These are phyloP conservation scores for Mucor irregularis DNA, from an alignment of 371 early-diverging fungal species.

Conservation along the genomic window DNA sequence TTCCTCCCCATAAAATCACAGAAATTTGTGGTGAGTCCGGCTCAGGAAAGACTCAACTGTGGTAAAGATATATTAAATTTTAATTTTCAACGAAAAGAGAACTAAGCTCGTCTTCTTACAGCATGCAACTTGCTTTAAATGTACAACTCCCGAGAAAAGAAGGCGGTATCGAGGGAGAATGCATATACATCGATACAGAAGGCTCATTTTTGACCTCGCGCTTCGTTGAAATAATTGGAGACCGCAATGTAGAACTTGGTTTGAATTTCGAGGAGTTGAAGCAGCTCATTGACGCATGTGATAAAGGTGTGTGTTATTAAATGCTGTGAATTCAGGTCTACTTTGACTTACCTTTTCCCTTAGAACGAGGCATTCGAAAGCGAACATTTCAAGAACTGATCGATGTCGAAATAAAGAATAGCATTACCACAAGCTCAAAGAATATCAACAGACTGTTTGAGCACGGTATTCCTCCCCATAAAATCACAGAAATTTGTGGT, in stretches of 20 bases:
- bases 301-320: too few relatives aligned
- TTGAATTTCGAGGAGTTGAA: background rate
- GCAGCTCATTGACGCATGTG: background rate
- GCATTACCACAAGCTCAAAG: slow-evolving; percentile 35
- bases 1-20: slow-evolving; percentile 53
- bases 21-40: slow-evolving; percentile 71
- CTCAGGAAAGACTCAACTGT: slow-evolving; percentile 68
- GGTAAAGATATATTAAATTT: slow-evolving; percentile 38
- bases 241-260: slow-evolving; percentile 3
- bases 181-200: slow-evolving; percentile 74
- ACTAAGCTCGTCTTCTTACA: too few relatives aligned
- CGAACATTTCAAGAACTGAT: slow-evolving; percentile 7
- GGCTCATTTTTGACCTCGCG: slow-evolving; percentile 46
- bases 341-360: too few relatives aligned
- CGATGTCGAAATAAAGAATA: slow-evolving; percentile 20
- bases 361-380: too few relatives aligned
- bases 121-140: slow-evolving; percentile 67
- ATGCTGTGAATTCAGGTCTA: too few relatives aligned
- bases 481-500: slow-evolving; percentile 67
- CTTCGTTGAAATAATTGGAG: background rate
- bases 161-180: slow-evolving; percentile 54
- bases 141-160: slow-evolving; percentile 38
- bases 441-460: slow-evolving; percentile 52
- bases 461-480: slow-evolving; percentile 49
- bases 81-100: too few relatives aligned